A percentile compares a stretch with the other conserved stretches of the same genome.
Conservation (phyloP, 345 rosid genomes). For the Bretschneidera sinensis region DNA sequence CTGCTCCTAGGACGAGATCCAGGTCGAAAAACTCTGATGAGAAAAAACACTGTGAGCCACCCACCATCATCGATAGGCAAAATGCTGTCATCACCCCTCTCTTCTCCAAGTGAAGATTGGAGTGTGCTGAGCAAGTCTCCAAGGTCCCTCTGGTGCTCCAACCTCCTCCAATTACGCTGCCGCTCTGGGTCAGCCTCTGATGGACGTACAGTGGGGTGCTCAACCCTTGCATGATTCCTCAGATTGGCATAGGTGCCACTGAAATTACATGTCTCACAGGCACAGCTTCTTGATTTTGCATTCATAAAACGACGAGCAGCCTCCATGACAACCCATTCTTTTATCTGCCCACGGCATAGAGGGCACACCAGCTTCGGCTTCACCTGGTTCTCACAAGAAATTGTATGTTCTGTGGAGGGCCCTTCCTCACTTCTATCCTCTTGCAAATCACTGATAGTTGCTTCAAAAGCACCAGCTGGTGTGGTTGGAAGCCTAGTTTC, state of each 20-base stretch:
- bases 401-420: constrained; percentile 12
- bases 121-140: constrained; percentile 94
- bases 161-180: constrained; percentile 87
- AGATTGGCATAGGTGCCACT: constrained; percentile 75
- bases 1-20: constrained; percentile 67
- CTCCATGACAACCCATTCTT: constrained; percentile 72
- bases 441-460: constrained; percentile 24
- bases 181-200: constrained; percentile 89
- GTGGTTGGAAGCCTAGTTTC: constrained; percentile 23
- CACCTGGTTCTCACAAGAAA: constrained; percentile 33
- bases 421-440: constrained; percentile 40
- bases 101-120: constrained; percentile 82
- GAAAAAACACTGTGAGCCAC: constrained; percentile 83
- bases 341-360: constrained; percentile 82
- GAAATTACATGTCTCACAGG: constrained; percentile 76
- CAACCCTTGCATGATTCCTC: constrained; percentile 86
- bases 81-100: constrained; percentile 47
- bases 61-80: constrained; percentile 64
- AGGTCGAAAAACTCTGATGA: constrained; percentile 76
- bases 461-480: constrained; percentile 23
- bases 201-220: constrained; percentile 83
- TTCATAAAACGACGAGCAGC: constrained; percentile 80
- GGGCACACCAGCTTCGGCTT: constrained; percentile 67
- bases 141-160: constrained; percentile 92
- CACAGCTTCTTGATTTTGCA: constrained; percentile 78